phyloP scores from a whole-genome alignment of 192 early-diverging fungal species.

The Chytriomyces sp. region DNA sequence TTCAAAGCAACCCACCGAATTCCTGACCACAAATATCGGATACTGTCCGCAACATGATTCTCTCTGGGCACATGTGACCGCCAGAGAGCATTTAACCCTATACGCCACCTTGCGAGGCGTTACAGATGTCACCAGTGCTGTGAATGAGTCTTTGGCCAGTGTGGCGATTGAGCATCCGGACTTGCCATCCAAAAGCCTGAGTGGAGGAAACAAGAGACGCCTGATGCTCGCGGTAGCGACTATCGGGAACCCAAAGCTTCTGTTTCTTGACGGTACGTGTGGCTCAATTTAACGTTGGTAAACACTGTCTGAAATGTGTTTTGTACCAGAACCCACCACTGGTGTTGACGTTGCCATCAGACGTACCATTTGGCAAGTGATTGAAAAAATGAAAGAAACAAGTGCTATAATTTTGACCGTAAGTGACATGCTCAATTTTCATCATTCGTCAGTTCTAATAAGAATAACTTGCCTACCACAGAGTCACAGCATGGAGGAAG shows the following conservation, averaged over 20 bases:
- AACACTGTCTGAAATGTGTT: too few species aligned
- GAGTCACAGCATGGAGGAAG: slow-evolving; percentile 74
- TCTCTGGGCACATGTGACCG: slow-evolving; percentile 52
- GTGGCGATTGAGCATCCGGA: slow-evolving; percentile 44
- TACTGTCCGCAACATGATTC: slow-evolving; percentile 65
- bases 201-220: slow-evolving; percentile 35
- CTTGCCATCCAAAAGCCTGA: slow-evolving; percentile 32
- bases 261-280: slow-evolving; percentile 34
- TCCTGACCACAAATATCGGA: slow-evolving; percentile 42
- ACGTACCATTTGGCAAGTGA: slow-evolving; percentile 54
- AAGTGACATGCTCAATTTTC: too few species aligned
- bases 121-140: slow-evolving; percentile 26
- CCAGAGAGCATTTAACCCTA: slow-evolving; percentile 49
- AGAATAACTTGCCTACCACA: too few species aligned
- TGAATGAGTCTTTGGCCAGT: slow-evolving; percentile 23
- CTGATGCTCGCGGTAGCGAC: slow-evolving; percentile 31
- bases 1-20: not conserved
- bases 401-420: slow-evolving; percentile 55
- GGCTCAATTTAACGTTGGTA: too few species aligned
- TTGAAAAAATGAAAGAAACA: slow-evolving; percentile 49
- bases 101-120: slow-evolving; percentile 52
- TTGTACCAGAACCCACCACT: slow-evolving; percentile 24
- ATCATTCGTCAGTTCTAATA: too few species aligned
- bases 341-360: slow-evolving; percentile 52
- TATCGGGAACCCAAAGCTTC: slow-evolving; percentile 25